Percentiles rank a stretch among this genome's conserved stretches.
Conservation (phyloP, 2,329 filamentous ascomycete species). For the Hypoxylon sp. region DNA sequence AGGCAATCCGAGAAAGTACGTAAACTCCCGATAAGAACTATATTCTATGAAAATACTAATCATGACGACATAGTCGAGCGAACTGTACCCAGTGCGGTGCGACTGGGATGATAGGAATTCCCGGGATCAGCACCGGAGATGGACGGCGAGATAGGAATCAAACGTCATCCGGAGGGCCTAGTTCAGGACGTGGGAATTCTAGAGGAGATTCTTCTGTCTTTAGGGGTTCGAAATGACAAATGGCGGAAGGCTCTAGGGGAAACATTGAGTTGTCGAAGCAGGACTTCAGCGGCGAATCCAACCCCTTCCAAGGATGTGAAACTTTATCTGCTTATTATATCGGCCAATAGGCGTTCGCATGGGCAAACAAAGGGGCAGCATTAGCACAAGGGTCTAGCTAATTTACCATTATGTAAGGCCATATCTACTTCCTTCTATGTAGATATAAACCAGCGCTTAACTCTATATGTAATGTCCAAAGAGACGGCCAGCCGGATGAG, state of each 20-base stretch:
- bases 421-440: no score
- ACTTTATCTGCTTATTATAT: no score
- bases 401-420: no score
- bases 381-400: no score
- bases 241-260: not conserved
- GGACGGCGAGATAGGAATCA: slow-evolving; percentile 27
- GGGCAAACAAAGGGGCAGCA: no score
- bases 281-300: no score
- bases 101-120: slow-evolving; percentile 38
- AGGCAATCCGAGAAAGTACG: slow-evolving; percentile 42
- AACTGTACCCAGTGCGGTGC: slow-evolving; percentile 34
- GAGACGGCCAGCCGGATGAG: no score
- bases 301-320: no score
- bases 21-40: no score
- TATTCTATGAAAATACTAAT: not conserved
- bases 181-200: slow-evolving; percentile 36
- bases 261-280: not conserved
- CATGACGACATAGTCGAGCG: slow-evolving; percentile 22
- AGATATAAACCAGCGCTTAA: no score
- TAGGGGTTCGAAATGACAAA: slow-evolving; percentile 27
- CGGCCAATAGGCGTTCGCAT: no score
- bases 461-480: no score
- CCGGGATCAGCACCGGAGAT: slow-evolving; percentile 20
- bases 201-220: slow-evolving; percentile 29
- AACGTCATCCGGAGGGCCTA: slow-evolving; percentile 32